Base-by-base conservation (phyloP, 2,329 filamentous ascomycete species). In the Cercospora sojina region DNA sequence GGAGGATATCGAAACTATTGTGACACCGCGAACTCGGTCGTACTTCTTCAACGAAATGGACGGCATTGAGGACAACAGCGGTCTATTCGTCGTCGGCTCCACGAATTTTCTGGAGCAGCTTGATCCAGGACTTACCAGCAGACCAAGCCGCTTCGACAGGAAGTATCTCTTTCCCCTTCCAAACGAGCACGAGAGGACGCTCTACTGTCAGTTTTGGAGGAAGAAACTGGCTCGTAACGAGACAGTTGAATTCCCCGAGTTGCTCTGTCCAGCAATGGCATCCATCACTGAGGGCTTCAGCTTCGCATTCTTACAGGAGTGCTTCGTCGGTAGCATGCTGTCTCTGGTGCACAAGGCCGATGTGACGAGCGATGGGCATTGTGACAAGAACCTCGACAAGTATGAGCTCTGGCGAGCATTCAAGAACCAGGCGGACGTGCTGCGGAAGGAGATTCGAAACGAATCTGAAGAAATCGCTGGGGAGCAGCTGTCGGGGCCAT, bases 1-100 rank as follows among this genome's bases (percentile, higher is more conserved):
- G 64, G 89, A 91, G 75, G 90, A 91, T 68, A 82, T 91, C 2
- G 89, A 91, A 74, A 88, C 86, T 3, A 84, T 91, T 43, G 85
- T 91, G 38, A 83, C 82, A n/a, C 84, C 87, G 53, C 70, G 75
- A 2, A 86, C 88, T 9, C 82, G 89, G 20, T 86, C 83, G 64
- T 91, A 90, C 79, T 91, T 91, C 78, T 82, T 91, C 65, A 91
- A 91, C 74, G 88, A 91, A 76, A 69, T 91, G 16, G 89, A 91
- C 69, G 89, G 89, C 0, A 82, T 91, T 7, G 86, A 87, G 72
- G 84, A 83, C 68, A 91, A 91, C 69, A 86, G 90, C 69, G 89
- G 89, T 10, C 88, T 91, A 61, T 84, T 91, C 71, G 89, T 91
- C 79, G 74, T 78, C 1, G 76, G 72, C 0, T 76, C 74, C 3